phyloP scores from a whole-genome alignment of 331 rosid species.

The Dryas integrifolia region DNA sequence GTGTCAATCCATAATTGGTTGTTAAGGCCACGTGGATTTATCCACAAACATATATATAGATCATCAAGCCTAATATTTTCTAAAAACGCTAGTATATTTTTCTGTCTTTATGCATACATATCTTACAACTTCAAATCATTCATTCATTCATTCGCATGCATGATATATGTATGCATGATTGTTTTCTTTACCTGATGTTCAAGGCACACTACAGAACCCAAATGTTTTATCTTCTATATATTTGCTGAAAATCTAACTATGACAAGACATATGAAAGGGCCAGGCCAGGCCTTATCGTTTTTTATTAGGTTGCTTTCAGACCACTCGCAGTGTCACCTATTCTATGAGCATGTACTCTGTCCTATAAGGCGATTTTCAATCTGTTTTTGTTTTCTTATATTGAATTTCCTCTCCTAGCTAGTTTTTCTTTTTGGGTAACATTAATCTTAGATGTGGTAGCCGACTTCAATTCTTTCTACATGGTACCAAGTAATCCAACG shows the following conservation, averaged over 20 bases:
- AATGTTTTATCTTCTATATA: neutral
- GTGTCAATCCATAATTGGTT: too few species aligned
- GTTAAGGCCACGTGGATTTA: too few species aligned
- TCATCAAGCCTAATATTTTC: neutral
- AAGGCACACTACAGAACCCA: constrained; percentile 21
- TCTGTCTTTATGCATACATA: too few species aligned
- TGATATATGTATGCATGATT: constrained; percentile 2
- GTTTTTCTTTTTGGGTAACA: constrained; percentile 8
- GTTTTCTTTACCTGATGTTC: constrained; percentile 6
- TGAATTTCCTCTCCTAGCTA: neutral
- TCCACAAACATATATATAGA: neutral
- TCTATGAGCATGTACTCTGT: constrained; percentile 24
- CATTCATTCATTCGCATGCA: constrained; percentile 10
- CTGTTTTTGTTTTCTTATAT: neutral
- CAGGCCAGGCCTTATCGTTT: constrained; percentile 23
- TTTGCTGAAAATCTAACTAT: constrained; percentile 12
- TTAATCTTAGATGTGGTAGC: constrained; percentile 19
- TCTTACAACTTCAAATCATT: neutral
- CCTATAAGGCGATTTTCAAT: constrained; percentile 36
- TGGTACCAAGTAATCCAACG: neutral
- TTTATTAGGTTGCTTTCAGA: constrained; percentile 24
- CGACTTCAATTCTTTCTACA: neutral
- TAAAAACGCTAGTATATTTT: neutral
- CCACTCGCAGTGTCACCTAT: constrained; percentile 21
- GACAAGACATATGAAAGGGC: constrained; percentile 25